Percentiles rank a stretch among this genome's conserved stretches.
Evolutionary conservation across 1,284 basidiomycete species (phyloP).

Genomic region (Neolentinus lepideus): DNA sequence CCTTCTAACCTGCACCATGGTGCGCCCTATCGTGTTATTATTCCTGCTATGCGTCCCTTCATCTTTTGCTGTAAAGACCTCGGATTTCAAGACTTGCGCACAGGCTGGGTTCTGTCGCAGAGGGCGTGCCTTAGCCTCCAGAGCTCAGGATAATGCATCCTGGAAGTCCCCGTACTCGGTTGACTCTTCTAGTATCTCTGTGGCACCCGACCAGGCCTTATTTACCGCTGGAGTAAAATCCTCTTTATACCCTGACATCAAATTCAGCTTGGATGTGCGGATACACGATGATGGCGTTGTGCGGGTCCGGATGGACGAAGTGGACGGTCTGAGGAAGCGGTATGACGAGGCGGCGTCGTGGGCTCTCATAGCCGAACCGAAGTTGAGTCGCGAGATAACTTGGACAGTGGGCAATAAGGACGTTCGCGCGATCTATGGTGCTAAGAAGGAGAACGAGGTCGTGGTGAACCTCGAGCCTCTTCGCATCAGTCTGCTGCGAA

Average conservation of each 20-base stretch:
- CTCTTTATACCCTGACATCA: conserved; percentile 74
- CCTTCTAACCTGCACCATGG: not conserved
- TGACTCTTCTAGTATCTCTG: conserved; percentile 42
- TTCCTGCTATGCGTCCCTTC: conserved; percentile 21
- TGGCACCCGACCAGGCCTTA: conserved; percentile 47
- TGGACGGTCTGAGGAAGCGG: conserved; percentile 66
- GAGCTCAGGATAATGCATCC: conserved; percentile 47
- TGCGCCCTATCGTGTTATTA: not conserved
- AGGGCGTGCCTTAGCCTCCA: conserved; percentile 71
- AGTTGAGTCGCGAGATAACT: conserved; percentile 40
- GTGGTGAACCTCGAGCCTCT: conserved; percentile 70
- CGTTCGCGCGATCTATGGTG: conserved; percentile 49
- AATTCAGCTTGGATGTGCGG: conserved; percentile 74
- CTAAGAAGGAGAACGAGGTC: conserved; percentile 56
- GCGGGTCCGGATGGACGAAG: conserved; percentile 81
- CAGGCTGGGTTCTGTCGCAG: conserved; percentile 90
- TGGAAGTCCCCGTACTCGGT: conserved; percentile 87
- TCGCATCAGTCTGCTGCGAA: conserved; percentile 61
- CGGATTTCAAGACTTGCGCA: conserved; percentile 88
- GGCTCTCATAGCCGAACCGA: conserved; percentile 73
- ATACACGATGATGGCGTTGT: conserved; percentile 82
- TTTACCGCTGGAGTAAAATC: conserved; percentile 72
- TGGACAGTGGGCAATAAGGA: conserved; percentile 62
- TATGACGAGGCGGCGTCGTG: conserved; percentile 89
- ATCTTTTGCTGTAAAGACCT: conserved; percentile 54